Evolutionary conservation across 148 eudicot genomes (phyloP).

Genomic region (Amaranthus palmeri): DNA sequence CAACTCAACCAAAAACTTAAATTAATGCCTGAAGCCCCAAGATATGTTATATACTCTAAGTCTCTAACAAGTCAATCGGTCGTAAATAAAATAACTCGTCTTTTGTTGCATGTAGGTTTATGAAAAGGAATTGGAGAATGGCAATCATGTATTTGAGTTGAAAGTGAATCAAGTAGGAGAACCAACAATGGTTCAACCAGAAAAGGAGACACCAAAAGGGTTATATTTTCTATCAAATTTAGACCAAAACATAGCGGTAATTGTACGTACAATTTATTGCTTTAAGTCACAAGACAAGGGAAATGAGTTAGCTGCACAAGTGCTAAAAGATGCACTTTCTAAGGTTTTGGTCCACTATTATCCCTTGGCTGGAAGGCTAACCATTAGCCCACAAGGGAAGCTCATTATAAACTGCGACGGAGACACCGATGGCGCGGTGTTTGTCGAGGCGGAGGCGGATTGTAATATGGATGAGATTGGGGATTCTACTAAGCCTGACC

Average conservation of each 20-base stretch:
- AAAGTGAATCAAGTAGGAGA: constrained; percentile 26
- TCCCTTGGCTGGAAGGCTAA: constrained; percentile 49
- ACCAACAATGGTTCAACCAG: constrained; percentile 34
- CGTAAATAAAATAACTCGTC: too few species aligned
- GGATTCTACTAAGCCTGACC: constrained; percentile 46
- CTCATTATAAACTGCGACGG: constrained; percentile 41
- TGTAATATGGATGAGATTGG: constrained; percentile 39
- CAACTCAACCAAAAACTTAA: too few species aligned
- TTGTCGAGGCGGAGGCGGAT: constrained; percentile 51
- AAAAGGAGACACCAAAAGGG: constrained; percentile 34
- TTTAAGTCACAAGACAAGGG: constrained; percentile 36
- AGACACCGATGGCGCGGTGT: constrained; percentile 25
- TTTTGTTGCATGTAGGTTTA: constrained; percentile 18
- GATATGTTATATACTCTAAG: too few species aligned
- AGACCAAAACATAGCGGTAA: constrained; percentile 46
- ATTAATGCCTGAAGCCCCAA: too few species aligned
- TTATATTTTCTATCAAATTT: constrained; percentile 39
- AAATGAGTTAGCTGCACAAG: constrained; percentile 30
- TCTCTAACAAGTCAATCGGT: too few species aligned
- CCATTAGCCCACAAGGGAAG: constrained; percentile 42
- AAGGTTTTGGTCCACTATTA: constrained; percentile 49
- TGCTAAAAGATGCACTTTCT: constrained; percentile 31
- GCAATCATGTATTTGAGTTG: constrained; percentile 6
- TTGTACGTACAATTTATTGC: constrained; percentile 39
- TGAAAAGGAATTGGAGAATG: constrained; percentile 24